Conservation (phyloP, 352 stramenopile species). For the Phytophthora europaea region DNA sequence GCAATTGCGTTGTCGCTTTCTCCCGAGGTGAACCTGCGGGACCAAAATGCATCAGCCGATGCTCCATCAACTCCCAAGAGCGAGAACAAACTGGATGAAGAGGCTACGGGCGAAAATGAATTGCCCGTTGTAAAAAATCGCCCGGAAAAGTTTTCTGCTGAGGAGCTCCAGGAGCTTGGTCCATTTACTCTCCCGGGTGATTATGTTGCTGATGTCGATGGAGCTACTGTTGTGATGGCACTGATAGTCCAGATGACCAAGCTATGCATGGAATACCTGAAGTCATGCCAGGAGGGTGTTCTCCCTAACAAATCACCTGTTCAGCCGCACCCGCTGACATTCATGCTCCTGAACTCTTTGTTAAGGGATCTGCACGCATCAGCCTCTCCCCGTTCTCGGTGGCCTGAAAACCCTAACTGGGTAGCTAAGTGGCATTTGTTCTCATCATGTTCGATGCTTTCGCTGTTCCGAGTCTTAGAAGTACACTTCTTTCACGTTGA, state of each 20-base stretch:
- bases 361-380: constrained; percentile 61
- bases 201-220: constrained; percentile 51
- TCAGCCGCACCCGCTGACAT: constrained; percentile 86
- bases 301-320: constrained; percentile 73
- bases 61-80: constrained; percentile 24
- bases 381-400: constrained; percentile 18
- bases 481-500: constrained; percentile 90
- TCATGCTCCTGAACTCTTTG: constrained; percentile 91
- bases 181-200: constrained; percentile 69
- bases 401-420: constrained; percentile 29
- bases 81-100: constrained; percentile 22
- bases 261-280: constrained; percentile 79
- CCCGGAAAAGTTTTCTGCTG: constrained; percentile 67
- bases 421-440: constrained; percentile 75
- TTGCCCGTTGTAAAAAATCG: constrained; percentile 45
- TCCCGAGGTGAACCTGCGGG: constrained; percentile 77
- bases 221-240: constrained; percentile 57
- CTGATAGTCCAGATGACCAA: constrained; percentile 75
- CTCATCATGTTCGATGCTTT: constrained; percentile 63
- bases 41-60: constrained; percentile 49
- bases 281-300: constrained; percentile 72
- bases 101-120: constrained; percentile 13
- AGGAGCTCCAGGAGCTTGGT: constrained; percentile 74
- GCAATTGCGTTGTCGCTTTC: constrained; percentile 91
- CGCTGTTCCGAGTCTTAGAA: constrained; percentile 78